These are phyloP conservation scores for Nakazawaea siamensis DNA, from an alignment of 805 yeast species.

Conservation along the genomic window DNA sequence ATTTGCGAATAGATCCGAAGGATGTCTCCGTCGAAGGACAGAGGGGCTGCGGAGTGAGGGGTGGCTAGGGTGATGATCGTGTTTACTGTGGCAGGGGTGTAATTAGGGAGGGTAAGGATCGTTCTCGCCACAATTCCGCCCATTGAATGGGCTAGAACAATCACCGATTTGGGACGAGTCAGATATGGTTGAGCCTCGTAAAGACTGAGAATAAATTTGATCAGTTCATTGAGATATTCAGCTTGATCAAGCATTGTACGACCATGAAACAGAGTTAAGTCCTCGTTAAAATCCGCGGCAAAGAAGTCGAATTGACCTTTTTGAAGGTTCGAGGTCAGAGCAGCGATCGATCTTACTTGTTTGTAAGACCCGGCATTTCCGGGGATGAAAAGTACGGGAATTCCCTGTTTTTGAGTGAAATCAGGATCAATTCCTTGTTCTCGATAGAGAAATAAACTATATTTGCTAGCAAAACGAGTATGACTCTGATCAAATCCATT, in stretches of 20 bases:
- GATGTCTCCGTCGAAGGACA: slow-evolving; percentile 87
- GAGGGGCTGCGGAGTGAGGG: slow-evolving; percentile 89
- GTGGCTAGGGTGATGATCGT: slow-evolving; percentile 81
- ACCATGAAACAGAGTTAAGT: slow-evolving; percentile 94
- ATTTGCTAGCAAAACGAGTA: slow-evolving; percentile 68
- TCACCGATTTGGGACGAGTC: slow-evolving; percentile 57
- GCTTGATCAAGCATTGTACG: slow-evolving; percentile 90
- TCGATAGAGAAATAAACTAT: slow-evolving; percentile 76
- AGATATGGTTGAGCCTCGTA: slow-evolving; percentile 32
- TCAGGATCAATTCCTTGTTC: slow-evolving; percentile 75
- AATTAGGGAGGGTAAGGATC: slow-evolving; percentile 74
- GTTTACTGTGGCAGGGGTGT: slow-evolving; percentile 61
- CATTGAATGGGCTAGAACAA: slow-evolving; percentile 89
- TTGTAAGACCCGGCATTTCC: slow-evolving; percentile 95
- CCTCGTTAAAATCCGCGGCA: slow-evolving; percentile 91
- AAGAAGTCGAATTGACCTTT: slow-evolving; percentile 64
- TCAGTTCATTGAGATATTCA: slow-evolving; percentile 84
- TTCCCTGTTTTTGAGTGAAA: slow-evolving; percentile 39
- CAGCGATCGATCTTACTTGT: slow-evolving; percentile 89
- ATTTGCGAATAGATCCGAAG: slow-evolving; percentile 63
- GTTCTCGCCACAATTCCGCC: slow-evolving; percentile 93
- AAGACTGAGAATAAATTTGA: slow-evolving; percentile 62
- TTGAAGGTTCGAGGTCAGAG: slow-evolving; percentile 52
- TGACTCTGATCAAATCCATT: slow-evolving; percentile 64
- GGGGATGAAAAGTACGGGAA: slow-evolving; percentile 89